Base-by-base conservation (phyloP, 441 rosid genomes). In the Kokia cookei region DNA sequence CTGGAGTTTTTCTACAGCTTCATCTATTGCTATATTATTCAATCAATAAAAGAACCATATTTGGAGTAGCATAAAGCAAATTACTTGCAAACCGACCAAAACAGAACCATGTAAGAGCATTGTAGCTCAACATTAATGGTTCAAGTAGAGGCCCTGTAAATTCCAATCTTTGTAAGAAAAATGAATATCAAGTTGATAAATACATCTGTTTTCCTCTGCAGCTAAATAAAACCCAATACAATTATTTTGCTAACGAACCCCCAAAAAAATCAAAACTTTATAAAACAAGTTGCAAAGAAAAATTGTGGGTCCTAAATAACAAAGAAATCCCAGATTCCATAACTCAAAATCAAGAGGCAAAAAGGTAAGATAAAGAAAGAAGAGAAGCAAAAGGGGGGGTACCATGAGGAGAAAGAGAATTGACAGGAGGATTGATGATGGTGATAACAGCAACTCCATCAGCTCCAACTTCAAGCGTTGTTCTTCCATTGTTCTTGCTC, bases 401-500 rank as follows among this genome's bases (percentile, higher is more conserved):
- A 95, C 99, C 97, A 69, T 93, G 95, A 1, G 85, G 80, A 9
- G 99, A 90, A 43, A 96, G 98, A 40, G 99, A 88, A 83, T 96
- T 96, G 74, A 96, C 97, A 7, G 99, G 99, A 72, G 97, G 98
- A 58, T 93, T 87, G 86, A 93, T 81, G 88, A 96, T 80, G 59
- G 99, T 93, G 75, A 96, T 85, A 81, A 93, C 57, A 63, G 97
- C 98, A 65, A 96, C 97, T 57, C 97, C 97, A 80, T 93, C 94
- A 80, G 84, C 78, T 72, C 98, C 98, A n/a, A 96, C 98, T 59
- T 96, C 94, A 66, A 93, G 70, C 57, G 78, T 79, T 40, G 98
- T 89, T 79, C 82, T 86, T 62, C 98, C 95, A 67, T 84, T 91
- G 17, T 75, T 47, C 69, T 68, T 71, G 72, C 83, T 78, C 59